Conservation (phyloP, 495 filamentous ascomycete genomes). For the Talaromyces proteolyticus region DNA sequence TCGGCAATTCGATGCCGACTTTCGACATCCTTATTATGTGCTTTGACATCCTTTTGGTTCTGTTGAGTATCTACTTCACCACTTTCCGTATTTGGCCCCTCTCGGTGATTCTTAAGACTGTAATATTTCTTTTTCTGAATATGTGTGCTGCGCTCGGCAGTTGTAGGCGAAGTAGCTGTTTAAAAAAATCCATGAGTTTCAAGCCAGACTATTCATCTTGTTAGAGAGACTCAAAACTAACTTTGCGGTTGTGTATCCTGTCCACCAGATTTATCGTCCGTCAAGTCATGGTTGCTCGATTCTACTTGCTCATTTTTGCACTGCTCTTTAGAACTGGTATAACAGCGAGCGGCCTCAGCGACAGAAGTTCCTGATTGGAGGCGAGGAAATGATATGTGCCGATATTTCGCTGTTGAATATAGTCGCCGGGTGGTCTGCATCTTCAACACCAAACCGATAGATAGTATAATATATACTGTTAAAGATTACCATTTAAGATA, state of each 20-base stretch:
- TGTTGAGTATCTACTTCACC: slow-evolving; percentile 5
- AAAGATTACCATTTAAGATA: too few relatives aligned
- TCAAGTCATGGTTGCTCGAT: background rate
- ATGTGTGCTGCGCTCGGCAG: background rate
- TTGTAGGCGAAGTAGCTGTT: background rate
- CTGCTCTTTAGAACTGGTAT: background rate
- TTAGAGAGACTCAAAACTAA: background rate
- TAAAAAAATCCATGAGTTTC: background rate
- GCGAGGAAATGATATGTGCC: background rate
- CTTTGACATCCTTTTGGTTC: slow-evolving; percentile 7
- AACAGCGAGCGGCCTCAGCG: background rate
- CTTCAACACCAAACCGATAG: background rate
- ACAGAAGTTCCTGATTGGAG: background rate
- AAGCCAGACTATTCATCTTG: background rate
- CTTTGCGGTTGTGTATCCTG: background rate
- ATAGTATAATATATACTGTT: too few relatives aligned
- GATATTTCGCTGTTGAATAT: background rate
- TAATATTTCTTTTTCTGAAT: slow-evolving; percentile 5
- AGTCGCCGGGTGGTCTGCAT: background rate
- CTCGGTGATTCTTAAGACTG: slow-evolving; percentile 7
- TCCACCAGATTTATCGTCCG: background rate
- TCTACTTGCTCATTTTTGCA: background rate
- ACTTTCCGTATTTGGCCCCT: slow-evolving; percentile 9
- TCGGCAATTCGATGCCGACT: slow-evolving; percentile 10
- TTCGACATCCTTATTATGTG: slow-evolving; percentile 7